These are phyloP conservation scores for Scedosporium apiospermum DNA, from an alignment of 2,329 filamentous ascomycete genomes.

Conservation along the genomic window DNA sequence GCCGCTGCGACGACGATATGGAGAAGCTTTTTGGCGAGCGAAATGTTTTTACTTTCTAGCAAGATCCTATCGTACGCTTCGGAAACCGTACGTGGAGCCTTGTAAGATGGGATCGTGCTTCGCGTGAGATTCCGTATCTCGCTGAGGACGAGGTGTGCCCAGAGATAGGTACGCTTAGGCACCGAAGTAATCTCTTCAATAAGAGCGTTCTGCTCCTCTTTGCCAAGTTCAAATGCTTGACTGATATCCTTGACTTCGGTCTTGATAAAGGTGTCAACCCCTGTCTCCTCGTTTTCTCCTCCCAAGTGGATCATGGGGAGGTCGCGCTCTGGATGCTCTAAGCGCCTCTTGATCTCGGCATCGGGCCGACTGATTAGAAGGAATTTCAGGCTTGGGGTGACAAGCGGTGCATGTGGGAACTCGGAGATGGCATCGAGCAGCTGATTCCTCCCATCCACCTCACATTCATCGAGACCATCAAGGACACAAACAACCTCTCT, in stretches of 20 bases:
- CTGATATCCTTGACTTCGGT: constrained; percentile 7
- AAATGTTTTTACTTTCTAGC: constrained; percentile 8
- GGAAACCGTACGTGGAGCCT: constrained; percentile 10
- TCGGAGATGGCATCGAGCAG: background rate
- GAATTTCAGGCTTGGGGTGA: constrained; percentile 21
- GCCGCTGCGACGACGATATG: constrained; percentile 16
- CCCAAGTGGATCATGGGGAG: constrained; percentile 12
- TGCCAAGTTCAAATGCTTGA: constrained; percentile 8
- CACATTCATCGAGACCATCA: constrained; percentile 32
- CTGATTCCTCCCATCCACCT: constrained; percentile 9
- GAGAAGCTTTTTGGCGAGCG: constrained; percentile 11
- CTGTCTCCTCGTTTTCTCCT: constrained; percentile 11
- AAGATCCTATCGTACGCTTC: constrained; percentile 18
- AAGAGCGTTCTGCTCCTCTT: constrained; percentile 5
- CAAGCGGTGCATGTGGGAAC: background rate
- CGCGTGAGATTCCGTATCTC: constrained; percentile 8
- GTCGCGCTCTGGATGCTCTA: background rate
- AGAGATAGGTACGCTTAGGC: constrained; percentile 16
- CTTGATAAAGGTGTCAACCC: constrained; percentile 13
- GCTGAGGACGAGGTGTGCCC: constrained; percentile 15
- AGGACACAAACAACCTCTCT: constrained; percentile 24
- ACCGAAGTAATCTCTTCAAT: background rate
- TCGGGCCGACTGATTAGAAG: constrained; percentile 24
- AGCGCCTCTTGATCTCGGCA: constrained; percentile 12
- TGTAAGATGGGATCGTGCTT: too few relatives aligned